phyloP scores from a whole-genome alignment of 441 rosid genomes.

The Eutrema salsugineum region DNA sequence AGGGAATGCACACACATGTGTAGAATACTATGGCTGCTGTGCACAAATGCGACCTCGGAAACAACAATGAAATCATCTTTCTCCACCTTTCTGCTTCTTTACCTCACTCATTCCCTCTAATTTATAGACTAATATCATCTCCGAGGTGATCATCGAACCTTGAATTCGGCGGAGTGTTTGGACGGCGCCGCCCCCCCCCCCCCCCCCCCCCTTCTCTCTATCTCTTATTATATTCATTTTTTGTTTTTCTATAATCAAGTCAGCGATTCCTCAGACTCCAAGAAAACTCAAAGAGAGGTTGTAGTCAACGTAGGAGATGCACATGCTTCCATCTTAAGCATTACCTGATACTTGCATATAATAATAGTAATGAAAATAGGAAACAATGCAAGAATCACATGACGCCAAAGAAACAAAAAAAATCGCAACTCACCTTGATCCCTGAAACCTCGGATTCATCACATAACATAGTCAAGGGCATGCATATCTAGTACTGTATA shows the following conservation, averaged over 20 bases:
- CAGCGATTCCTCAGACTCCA: slow-evolving; percentile 24
- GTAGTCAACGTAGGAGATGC: slow-evolving; percentile 29
- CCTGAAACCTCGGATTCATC: slow-evolving; percentile 26
- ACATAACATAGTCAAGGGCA: slow-evolving; percentile 14
- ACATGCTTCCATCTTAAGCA: slow-evolving; percentile 30
- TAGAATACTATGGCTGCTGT: slow-evolving; percentile 47
- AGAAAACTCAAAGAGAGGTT: slow-evolving; percentile 16
- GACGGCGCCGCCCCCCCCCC: slow-evolving; percentile 65
- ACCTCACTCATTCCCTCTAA: neutral
- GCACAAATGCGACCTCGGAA: slow-evolving; percentile 41
- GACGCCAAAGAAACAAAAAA: slow-evolving; percentile 2
- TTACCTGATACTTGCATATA: slow-evolving; percentile 16
- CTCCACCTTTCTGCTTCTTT: neutral
- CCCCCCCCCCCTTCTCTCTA: slow-evolving; percentile 33
- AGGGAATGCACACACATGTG: slow-evolving; percentile 51
- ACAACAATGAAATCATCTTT: slow-evolving; percentile 44
- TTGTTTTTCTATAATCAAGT: slow-evolving; percentile 18
- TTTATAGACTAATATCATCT: slow-evolving; percentile 15
- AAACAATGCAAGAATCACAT: slow-evolving; percentile 19
- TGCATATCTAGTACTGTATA: neutral
- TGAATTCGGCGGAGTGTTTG: slow-evolving; percentile 33
- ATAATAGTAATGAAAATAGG: slow-evolving; percentile 8
- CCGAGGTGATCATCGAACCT: slow-evolving; percentile 18
- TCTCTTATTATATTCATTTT: slow-evolving; percentile 14
- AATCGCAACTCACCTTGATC: slow-evolving; percentile 5